These are phyloP conservation scores for Trichophyton verrucosum DNA, from an alignment of 2,329 filamentous ascomycete species.

Conservation along the genomic window DNA sequence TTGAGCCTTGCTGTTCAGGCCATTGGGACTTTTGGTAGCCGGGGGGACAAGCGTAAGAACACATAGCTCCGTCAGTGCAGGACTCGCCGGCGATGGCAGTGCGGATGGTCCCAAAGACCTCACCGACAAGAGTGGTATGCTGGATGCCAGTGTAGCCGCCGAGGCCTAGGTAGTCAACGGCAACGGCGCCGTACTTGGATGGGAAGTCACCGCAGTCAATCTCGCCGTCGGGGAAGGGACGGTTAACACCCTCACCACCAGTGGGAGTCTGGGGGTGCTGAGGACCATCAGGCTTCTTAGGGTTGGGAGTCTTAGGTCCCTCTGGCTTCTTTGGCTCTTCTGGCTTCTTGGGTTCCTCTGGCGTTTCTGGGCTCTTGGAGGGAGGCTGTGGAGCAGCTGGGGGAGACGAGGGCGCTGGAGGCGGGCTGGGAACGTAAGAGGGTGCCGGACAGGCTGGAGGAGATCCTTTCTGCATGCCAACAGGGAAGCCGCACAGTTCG, in stretches of 20 bases:
- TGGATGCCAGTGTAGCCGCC: constrained; percentile 75
- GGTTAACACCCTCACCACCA: constrained; percentile 44
- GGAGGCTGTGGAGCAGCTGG: not conserved
- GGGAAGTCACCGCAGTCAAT: constrained; percentile 64
- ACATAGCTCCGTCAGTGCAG: constrained; percentile 57
- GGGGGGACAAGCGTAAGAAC: constrained; percentile 84
- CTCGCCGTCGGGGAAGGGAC: constrained; percentile 62
- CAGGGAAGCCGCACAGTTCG: constrained; percentile 34
- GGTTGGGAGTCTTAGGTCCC: not conserved
- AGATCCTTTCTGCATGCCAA: not conserved
- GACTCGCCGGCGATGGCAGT: constrained; percentile 48
- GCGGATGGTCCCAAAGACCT: constrained; percentile 52
- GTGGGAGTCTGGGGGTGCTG: constrained; percentile 12
- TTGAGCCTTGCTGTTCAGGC: constrained; percentile 63
- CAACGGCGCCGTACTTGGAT: constrained; percentile 63
- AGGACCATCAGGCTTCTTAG: constrained; percentile 3
- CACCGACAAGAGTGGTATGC: constrained; percentile 40
- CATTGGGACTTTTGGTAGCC: constrained; percentile 91
- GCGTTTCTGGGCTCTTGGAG: not conserved
- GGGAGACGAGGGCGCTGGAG: constrained; percentile 7
- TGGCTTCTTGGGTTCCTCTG: constrained; percentile 4
- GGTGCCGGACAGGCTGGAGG: constrained; percentile 7
- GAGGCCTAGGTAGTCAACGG: constrained; percentile 55
- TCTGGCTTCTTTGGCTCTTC: constrained; percentile 6
- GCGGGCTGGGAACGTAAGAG: not conserved